Conservation (phyloP, 176 grass and related monocot species). For the Eleusine coracana region DNA sequence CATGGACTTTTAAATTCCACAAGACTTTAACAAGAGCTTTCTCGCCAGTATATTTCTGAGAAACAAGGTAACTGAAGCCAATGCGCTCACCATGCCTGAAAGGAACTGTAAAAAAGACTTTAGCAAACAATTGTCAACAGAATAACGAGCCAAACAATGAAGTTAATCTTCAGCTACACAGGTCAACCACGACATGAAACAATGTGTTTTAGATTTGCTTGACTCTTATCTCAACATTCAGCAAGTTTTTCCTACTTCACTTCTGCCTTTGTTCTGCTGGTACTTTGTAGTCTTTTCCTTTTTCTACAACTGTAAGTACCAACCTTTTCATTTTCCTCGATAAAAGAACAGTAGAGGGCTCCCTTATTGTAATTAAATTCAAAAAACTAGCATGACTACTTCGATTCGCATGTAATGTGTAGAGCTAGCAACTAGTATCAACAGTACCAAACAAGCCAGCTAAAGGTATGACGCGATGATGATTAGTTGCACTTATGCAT, state of each 20-base stretch:
- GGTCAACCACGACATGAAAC: no score
- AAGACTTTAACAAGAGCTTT: constrained; percentile 83
- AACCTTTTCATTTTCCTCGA: no score
- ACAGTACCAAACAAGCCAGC: not conserved
- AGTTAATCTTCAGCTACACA: no score
- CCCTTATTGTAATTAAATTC: no score
- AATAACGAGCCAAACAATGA: not conserved
- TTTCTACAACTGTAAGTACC: no score
- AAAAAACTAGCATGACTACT: not conserved
- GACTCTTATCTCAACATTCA: no score
- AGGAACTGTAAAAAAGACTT: constrained; percentile 57
- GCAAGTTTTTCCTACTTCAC: no score
- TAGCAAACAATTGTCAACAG: not conserved
- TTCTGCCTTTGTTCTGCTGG: no score
- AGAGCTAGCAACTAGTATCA: not conserved
- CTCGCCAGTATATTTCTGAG: constrained; percentile 95
- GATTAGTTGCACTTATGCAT: not conserved
- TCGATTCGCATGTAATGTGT: not conserved
- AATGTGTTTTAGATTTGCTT: no score
- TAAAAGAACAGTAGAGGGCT: no score
- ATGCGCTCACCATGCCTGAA: constrained; percentile 99
- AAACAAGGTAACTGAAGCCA: constrained; percentile 95
- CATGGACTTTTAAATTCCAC: constrained; percentile 67
- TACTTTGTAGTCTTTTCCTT: no score
- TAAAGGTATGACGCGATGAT: not conserved